These are phyloP conservation scores for Vanilla planifolia DNA, from an alignment of 106 monocot genomes.

Conservation along the genomic window DNA sequence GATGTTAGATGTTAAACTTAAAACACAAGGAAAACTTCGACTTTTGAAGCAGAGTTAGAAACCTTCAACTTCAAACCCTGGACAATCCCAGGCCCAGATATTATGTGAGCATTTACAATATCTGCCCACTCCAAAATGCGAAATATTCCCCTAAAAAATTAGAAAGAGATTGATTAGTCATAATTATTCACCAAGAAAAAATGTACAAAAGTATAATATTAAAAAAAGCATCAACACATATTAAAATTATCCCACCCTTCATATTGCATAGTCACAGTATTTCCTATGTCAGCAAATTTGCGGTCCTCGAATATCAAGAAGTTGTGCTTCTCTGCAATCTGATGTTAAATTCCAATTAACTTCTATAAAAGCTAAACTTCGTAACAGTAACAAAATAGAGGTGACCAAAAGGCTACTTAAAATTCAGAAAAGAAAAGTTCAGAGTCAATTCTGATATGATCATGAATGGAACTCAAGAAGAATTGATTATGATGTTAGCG, in stretches of 20 bases:
- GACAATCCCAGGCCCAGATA: slow-evolving; percentile 96
- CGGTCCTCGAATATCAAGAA: slow-evolving; percentile 98
- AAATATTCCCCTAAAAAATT: slow-evolving; percentile 68
- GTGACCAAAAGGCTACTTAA: no score
- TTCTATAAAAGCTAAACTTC: not conserved
- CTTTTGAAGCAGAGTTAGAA: not conserved
- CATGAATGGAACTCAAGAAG: no score
- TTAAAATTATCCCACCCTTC: slow-evolving; percentile 69
- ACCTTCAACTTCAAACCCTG: slow-evolving; percentile 97
- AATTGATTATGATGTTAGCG: no score
- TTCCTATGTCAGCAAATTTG: slow-evolving; percentile 98
- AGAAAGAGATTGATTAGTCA: slow-evolving; percentile 1
- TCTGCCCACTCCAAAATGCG: slow-evolving; percentile 98
- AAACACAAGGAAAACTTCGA: not conserved
- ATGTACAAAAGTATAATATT: not conserved
- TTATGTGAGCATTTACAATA: slow-evolving; percentile 94
- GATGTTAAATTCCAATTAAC: slow-evolving; percentile 13
- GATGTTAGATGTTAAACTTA: slow-evolving; percentile 1
- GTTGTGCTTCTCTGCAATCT: slow-evolving; percentile 95
- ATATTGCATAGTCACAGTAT: slow-evolving; percentile 99
- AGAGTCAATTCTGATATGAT: no score
- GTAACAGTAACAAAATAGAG: no score
- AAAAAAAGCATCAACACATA: slow-evolving; percentile 3
- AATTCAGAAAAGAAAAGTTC: no score
- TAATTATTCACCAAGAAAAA: not conserved